phyloP scores from a whole-genome alignment of 352 stramenopile genomes.

The Phytopythium kandeliae region DNA sequence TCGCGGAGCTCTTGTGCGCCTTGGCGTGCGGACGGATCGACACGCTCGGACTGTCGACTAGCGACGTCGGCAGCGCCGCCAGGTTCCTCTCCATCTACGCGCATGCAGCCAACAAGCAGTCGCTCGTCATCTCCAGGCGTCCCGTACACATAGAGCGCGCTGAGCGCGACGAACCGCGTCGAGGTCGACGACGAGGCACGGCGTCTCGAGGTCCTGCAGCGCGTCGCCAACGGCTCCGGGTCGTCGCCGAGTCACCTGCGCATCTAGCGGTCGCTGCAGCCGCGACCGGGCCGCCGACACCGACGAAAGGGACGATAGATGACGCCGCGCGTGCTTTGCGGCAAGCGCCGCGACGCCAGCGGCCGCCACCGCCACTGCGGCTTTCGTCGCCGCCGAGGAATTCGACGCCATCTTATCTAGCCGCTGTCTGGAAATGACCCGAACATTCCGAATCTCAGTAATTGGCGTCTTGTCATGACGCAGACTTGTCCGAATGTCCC shows the following conservation, averaged over 20 bases:
- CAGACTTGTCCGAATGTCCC: no score
- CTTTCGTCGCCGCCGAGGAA: neutral
- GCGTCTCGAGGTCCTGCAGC: slow-evolving; percentile 47
- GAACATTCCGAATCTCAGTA: no score
- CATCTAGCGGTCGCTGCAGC: neutral
- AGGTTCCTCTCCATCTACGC: slow-evolving; percentile 66
- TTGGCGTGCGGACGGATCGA: slow-evolving; percentile 67
- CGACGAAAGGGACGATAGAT: slow-evolving; percentile 2
- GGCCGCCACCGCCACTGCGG: neutral
- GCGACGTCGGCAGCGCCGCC: slow-evolving; percentile 22
- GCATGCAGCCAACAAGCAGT: no score
- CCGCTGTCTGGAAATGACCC: no score
- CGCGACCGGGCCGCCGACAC: neutral
- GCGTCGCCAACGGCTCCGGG: slow-evolving; percentile 25
- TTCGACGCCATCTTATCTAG: no score
- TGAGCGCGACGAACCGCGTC: slow-evolving; percentile 41
- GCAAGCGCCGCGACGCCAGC: slow-evolving; percentile 3
- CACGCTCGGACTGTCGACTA: slow-evolving; percentile 21
- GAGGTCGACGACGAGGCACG: slow-evolving; percentile 59
- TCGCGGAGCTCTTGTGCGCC: slow-evolving; percentile 54
- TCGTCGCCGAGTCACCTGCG: slow-evolving; percentile 12
- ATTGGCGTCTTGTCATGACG: no score
- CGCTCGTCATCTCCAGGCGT: neutral
- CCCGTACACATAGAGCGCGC: neutral
- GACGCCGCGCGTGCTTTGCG: neutral